Percentiles rank a stretch among this genome's conserved stretches.
These are phyloP conservation scores for Hericium alpestre DNA, from an alignment of 768 basidiomycete genomes.

Conservation along the genomic window DNA sequence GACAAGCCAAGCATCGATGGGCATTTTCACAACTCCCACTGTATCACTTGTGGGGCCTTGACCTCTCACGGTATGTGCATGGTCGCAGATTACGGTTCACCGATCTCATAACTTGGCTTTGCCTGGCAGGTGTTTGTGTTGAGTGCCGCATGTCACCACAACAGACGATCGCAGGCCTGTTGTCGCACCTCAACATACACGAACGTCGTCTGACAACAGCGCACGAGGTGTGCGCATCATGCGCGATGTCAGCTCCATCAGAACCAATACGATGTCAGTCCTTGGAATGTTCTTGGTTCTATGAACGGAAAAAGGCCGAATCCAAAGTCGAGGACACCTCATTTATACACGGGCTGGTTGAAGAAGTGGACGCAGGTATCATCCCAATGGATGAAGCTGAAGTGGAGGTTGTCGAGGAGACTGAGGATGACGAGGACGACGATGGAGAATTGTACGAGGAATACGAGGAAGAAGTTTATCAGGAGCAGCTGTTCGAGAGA, in stretches of 20 bases:
- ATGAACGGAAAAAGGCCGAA: constrained; percentile 23
- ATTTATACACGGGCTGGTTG: constrained; percentile 4
- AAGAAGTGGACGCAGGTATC: background rate
- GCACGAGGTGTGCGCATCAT: constrained; percentile 31
- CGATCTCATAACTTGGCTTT: background rate
- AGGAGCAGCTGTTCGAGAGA: no score
- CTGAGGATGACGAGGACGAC: background rate
- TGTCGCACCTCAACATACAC: constrained; percentile 22
- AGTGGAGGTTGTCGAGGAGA: constrained; percentile 4
- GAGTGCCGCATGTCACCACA: constrained; percentile 18
- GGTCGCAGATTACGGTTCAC: background rate
- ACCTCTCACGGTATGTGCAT: constrained; percentile 40
- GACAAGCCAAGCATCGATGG: constrained; percentile 53
- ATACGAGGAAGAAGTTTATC: no score
- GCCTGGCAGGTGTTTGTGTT: constrained; percentile 25
- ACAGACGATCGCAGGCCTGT: constrained; percentile 24
- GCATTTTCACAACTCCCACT: constrained; percentile 63
- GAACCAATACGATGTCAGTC: constrained; percentile 32
- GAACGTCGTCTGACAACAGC: constrained; percentile 21
- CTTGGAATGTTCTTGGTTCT: constrained; percentile 37
- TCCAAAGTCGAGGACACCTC: constrained; percentile 10
- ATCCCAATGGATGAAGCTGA: background rate
- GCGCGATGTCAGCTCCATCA: constrained; percentile 22
- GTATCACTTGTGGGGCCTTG: constrained; percentile 52
- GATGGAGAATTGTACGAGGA: no score